These are phyloP conservation scores for Ascochyta clinopodiicola DNA, from an alignment of 2,329 filamentous ascomycete species.

Conservation along the genomic window DNA sequence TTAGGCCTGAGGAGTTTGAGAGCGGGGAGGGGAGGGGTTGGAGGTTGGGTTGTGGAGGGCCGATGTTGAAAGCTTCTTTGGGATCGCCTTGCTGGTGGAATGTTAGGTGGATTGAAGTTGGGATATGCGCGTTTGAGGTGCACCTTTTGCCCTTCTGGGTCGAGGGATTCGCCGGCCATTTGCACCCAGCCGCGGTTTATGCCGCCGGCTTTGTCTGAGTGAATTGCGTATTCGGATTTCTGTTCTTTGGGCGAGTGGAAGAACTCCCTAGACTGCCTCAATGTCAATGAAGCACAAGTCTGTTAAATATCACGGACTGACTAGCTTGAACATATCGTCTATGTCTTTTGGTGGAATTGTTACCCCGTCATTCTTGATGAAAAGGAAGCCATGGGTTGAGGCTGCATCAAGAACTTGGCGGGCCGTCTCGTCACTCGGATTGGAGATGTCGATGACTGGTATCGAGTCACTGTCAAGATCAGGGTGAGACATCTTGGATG, in stretches of 20 bases:
- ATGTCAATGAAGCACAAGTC: background rate
- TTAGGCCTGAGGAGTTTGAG: conserved; percentile 62
- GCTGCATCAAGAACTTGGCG: conserved; percentile 79
- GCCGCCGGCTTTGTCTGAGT: conserved; percentile 59
- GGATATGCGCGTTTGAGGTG: background rate
- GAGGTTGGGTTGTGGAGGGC: conserved; percentile 69
- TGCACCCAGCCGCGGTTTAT: conserved; percentile 88
- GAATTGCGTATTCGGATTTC: conserved; percentile 77
- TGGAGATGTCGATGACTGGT: conserved; percentile 82
- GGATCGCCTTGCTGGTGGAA: conserved; percentile 74
- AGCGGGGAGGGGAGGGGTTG: conserved; percentile 78
- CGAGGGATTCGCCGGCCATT: conserved; percentile 87
- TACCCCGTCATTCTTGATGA: conserved; percentile 76
- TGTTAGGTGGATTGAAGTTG: conserved; percentile 41
- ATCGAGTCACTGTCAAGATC: conserved; percentile 54
- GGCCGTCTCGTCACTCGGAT: conserved; percentile 64
- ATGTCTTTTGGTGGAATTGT: conserved; percentile 73
- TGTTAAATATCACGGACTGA: conserved; percentile 48
- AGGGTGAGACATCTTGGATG: conserved; percentile 23
- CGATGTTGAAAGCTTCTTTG: conserved; percentile 87
- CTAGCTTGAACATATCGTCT: conserved; percentile 74
- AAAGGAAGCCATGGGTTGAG: conserved; percentile 85
- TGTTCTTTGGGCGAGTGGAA: conserved; percentile 74
- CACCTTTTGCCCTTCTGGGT: conserved; percentile 81
- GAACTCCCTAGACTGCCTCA: conserved; percentile 69